Evolutionary conservation across 1,284 basidiomycete species (phyloP).

Genomic region (Ustilago tritici): DNA sequence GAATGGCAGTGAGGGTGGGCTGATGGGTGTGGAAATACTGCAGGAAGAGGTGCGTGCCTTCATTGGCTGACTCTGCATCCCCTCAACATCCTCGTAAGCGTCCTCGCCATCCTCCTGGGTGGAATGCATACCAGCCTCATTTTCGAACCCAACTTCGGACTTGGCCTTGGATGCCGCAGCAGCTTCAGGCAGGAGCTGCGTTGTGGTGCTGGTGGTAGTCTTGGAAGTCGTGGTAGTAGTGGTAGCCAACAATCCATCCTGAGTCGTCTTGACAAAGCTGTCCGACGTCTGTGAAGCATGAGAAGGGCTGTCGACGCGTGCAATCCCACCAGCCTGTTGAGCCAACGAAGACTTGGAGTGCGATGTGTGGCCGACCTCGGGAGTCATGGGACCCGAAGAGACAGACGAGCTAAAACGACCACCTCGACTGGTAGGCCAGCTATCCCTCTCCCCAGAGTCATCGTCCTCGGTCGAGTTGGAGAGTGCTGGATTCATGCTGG

Average conservation of each 20-base stretch:
- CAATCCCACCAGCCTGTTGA: conserved; percentile 8
- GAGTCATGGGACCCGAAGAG: conserved; percentile 30
- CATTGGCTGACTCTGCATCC: conserved; percentile 22
- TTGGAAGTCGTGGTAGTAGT: conserved; percentile 48
- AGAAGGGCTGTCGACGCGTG: conserved; percentile 13
- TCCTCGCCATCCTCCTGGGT: background rate
- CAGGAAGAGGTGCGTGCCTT: conserved; percentile 38
- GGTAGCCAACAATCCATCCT: conserved; percentile 30
- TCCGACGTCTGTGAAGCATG: conserved; percentile 37
- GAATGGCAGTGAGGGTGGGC: conserved; percentile 52
- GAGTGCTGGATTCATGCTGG: conserved; percentile 29
- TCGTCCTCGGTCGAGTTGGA: conserved; percentile 30
- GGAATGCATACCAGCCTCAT: background rate
- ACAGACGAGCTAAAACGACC: conserved; percentile 19
- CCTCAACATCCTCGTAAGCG: background rate
- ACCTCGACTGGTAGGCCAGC: conserved; percentile 53
- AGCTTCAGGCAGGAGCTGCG: conserved; percentile 15
- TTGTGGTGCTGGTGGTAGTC: conserved; percentile 28
- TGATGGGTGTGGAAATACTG: conserved; percentile 50
- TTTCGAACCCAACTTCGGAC: conserved; percentile 15
- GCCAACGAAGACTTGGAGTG: conserved; percentile 14
- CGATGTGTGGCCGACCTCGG: conserved; percentile 8
- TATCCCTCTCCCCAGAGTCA: conserved; percentile 52
- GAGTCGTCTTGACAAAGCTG: conserved; percentile 28
- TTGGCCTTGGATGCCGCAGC: conserved; percentile 9